Evolutionary conservation across 1,139 yeast species (phyloP), one percentile per base, ranked within the genome.

Genomic region (Taiozyma onychis): DNA sequence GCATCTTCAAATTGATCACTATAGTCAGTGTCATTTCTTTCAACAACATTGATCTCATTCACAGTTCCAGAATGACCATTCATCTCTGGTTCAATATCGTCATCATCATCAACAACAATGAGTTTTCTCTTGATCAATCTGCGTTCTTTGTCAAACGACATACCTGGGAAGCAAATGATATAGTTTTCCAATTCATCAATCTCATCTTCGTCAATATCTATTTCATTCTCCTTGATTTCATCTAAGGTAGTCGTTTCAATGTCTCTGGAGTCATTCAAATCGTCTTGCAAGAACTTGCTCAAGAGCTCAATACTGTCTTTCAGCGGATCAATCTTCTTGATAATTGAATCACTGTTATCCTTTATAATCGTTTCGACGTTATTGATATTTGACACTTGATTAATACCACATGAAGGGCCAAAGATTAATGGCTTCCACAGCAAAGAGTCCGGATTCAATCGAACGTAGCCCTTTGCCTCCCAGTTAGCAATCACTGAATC

Each of bases 401-500:
- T 71, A 10, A 86, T 83, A 10, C 95, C 95, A 30, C 93, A 88
- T 1, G 91, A 83, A 0, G 93, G 91, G 0, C 95, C 95, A 62
- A 82, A 78, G n/a, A 87, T 74, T 69, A 86, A 76, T 1, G 93
- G 91, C 58, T 85, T 86, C 96, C 97, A 89, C 18, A 88, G 57
- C 16, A 89, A 68, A 46, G 74, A 72, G 1, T 70, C 68, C 4
- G 80, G 77, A 44, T 83, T 74, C 16, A 89, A 64, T 28, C 65
- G 67, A 14, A 76, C 75, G 56, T 85, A 83, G 2, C 70, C 68
- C 57, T 86, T 88, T 4, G 66, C 50, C 50, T 77, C 75, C 88
- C 91, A 84, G 43, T 72, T 72, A 1, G 57, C 55, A 24, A 85
- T 73, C 1, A 78, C 73, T 8, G 57, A 51, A 43, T 75, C 67